Evolutionary conservation across 1,284 basidiomycete genomes (phyloP), one percentile per base, ranked within the genome.

Genomic region (Ganoderma sp.): DNA sequence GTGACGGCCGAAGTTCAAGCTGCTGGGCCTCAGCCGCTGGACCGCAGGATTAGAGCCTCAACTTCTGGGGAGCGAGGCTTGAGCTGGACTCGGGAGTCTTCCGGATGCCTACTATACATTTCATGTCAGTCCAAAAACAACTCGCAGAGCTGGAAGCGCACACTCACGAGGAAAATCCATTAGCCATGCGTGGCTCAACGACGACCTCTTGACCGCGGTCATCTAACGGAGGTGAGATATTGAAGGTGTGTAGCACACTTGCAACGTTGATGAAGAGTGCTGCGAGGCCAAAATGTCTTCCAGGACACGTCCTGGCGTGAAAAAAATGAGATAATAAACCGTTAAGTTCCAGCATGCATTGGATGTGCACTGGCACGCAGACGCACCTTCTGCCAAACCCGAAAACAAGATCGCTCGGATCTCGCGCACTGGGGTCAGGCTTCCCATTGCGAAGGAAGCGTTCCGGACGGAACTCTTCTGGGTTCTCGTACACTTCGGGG

Each of bases 381-480:
- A 8, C 39, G n/a, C n/a, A 62, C 70, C 69, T 68, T 59, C 73
- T 52, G 2, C 70, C 72, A 50, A 66, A 73, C 2, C 64, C 64
- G 19, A 65, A 65, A 9, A 45, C 59, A 17, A 66, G 25, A 2
- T 34, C 52, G 25, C 12, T 37, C 2, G 65, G 65, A 45, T 66
- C 65, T 22, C 50, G n/a, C 5, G 63, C 54, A 14, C 43, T 12
- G 1, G 61, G n/a, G 19, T 60, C 43, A 10, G 54, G 48, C 25
- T 56, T 43, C 10, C 65, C 65, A 14, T 66, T 25, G 6, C 41
- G 48, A n/a, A 75, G 50, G 68, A 73, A 74, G 3, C 73, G 67
- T 28, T 71, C 72, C 1, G 77, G 77, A 9, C 54, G 52, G 69
- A 78, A 78, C 15, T 50, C 56, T 50, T 63, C 61, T 2, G 76